Conservation (phyloP, 352 stramenopile genomes). For the Thalassiosira mediterranea region DNA sequence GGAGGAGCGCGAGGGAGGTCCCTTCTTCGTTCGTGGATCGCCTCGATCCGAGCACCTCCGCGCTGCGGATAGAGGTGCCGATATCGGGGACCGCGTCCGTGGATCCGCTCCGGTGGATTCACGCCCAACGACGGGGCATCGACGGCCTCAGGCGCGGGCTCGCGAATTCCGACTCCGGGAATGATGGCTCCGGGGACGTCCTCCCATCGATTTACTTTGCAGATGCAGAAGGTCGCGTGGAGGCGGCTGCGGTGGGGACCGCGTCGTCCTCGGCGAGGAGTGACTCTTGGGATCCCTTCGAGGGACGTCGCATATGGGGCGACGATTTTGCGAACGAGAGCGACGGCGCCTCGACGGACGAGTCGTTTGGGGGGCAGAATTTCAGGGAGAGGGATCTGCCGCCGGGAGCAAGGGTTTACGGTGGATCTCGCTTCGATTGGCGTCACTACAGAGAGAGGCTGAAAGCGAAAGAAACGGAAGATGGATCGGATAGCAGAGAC, state of each 20-base stretch:
- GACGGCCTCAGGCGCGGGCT: conserved; percentile 15
- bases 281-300: conserved; percentile 65
- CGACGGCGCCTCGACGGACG: background rate
- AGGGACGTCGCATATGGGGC: conserved; percentile 44
- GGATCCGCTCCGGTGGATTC: conserved; percentile 75
- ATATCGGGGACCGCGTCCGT: conserved; percentile 54
- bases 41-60: conserved; percentile 28
- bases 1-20: background rate
- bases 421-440: conserved; percentile 74
- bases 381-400: conserved; percentile 57
- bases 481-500: background rate
- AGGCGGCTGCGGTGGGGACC: conserved; percentile 65
- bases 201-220: conserved; percentile 64
- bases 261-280: conserved; percentile 44
- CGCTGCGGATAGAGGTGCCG: conserved; percentile 64
- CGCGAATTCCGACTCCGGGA: background rate
- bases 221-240: conserved; percentile 65
- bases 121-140: conserved; percentile 54
- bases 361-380: conserved; percentile 15
- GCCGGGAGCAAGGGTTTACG: conserved; percentile 56
- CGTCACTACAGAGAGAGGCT: conserved; percentile 29
- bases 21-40: conserved; percentile 20
- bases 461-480: conserved; percentile 38
- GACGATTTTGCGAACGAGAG: background rate
- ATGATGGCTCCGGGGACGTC: conserved; percentile 15